Evolutionary conservation across 768 basidiomycete genomes (phyloP).

Genomic region (Calocera viscosa): DNA sequence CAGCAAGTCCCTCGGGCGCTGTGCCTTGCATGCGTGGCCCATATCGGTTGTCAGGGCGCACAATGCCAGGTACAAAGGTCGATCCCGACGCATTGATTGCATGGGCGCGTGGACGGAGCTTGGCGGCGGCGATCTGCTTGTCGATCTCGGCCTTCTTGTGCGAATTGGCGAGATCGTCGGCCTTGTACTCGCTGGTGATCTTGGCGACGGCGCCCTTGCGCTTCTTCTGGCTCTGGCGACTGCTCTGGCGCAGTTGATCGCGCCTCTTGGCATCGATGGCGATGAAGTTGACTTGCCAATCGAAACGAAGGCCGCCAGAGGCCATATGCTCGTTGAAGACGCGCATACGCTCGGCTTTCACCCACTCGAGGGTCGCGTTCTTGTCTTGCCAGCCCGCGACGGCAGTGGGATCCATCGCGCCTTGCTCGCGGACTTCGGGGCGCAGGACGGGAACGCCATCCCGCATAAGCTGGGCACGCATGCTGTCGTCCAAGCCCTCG

Average conservation of each 20-base stretch:
- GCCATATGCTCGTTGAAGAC: not conserved
- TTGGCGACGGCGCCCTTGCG: not conserved
- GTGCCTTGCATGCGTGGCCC: no score
- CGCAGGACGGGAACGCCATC: not conserved
- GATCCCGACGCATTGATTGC: no score
- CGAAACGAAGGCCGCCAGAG: not conserved
- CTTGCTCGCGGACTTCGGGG: not conserved
- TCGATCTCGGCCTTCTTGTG: not conserved
- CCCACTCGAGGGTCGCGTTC: not conserved
- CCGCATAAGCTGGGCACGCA: not conserved
- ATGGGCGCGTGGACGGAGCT: no score
- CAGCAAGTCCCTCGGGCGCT: no score
- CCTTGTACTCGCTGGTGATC: not conserved
- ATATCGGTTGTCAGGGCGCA: no score
- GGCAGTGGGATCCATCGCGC: not conserved
- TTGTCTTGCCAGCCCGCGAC: not conserved
- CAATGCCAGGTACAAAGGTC: no score
- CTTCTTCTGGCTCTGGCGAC: not conserved
- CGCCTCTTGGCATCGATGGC: not conserved
- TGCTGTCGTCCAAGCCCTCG: not conserved
- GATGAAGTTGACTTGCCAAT: not conserved
- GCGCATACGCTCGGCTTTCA: not conserved
- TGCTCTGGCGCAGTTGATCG: not conserved
- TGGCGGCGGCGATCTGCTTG: no score
- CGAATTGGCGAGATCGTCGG: not conserved